These are phyloP conservation scores for Fusarium longipes DNA, from an alignment of 2,329 filamentous ascomycete species.

Conservation along the genomic window DNA sequence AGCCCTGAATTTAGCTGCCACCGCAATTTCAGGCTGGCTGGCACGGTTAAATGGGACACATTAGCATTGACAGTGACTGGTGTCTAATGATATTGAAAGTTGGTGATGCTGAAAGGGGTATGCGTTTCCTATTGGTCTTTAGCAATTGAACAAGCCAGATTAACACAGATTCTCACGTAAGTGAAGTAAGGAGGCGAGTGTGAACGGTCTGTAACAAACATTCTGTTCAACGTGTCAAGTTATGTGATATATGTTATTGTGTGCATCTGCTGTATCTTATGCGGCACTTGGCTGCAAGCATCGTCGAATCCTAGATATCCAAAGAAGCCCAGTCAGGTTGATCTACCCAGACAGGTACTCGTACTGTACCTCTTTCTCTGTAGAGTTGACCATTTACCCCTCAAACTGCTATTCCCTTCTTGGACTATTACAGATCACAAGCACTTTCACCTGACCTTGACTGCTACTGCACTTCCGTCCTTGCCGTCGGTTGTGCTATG, in stretches of 20 bases:
- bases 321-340: slow-evolving; percentile 3
- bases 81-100: slow-evolving; percentile 8
- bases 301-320: slow-evolving; percentile 15
- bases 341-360: slow-evolving; percentile 1
- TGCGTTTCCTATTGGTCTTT: not conserved
- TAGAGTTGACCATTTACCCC: slow-evolving; percentile 24
- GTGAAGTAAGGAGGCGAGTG: slow-evolving; percentile 27
- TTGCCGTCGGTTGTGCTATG: slow-evolving; percentile 6
- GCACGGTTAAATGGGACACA: not conserved
- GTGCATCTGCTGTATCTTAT: not conserved
- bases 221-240: not conserved
- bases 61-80: not conserved
- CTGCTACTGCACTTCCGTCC: slow-evolving; percentile 3
- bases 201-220: slow-evolving; percentile 14
- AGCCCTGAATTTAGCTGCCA: slow-evolving; percentile 41
- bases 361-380: not conserved
- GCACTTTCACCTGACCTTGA: slow-evolving; percentile 39
- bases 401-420: slow-evolving; percentile 35
- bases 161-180: slow-evolving; percentile 40
- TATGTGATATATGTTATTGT: not conserved
- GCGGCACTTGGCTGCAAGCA: slow-evolving; percentile 30
- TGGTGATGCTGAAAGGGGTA: slow-evolving; percentile 9
- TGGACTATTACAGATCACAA: slow-evolving; percentile 35
- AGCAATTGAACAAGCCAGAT: slow-evolving; percentile 18
- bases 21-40: slow-evolving; percentile 40